Conservation (phyloP, 352 stramenopile genomes). For the Blastocystis sp. region DNA sequence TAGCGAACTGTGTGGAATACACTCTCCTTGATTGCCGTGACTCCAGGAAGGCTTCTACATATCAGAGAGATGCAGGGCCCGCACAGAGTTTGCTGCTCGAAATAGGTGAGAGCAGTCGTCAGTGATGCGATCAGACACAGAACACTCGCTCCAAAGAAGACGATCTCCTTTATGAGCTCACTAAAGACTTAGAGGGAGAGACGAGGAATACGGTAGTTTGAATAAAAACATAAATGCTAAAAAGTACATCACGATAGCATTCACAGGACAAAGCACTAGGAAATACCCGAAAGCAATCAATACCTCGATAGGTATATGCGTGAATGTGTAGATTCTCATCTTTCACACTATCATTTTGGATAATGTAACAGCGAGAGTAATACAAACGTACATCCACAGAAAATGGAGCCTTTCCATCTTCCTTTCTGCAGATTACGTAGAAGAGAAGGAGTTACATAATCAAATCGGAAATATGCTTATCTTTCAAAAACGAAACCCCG, state of each 20-base stretch:
- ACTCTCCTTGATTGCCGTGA: not conserved
- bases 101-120: slow-evolving; percentile 1
- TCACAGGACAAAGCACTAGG: slow-evolving; percentile 15
- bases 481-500: not conserved
- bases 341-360: not conserved
- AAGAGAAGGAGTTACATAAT: not conserved
- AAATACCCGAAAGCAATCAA: not conserved
- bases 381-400: slow-evolving; percentile 24
- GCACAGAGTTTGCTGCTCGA: not conserved
- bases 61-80: not conserved
- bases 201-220: not conserved
- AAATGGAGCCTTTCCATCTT: not conserved
- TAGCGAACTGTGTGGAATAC: not conserved
- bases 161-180: not conserved
- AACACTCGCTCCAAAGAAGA: slow-evolving; percentile 5
- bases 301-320: slow-evolving; percentile 3
- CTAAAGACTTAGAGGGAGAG: not conserved
- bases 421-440: not conserved
- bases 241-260: not conserved
- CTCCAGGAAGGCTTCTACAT: not conserved
- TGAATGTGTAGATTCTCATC: not conserved
- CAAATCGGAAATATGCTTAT: not conserved
- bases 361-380: slow-evolving; percentile 39
- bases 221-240: not conserved
- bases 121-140: not conserved